Evolutionary conservation across 495 filamentous ascomycete species (phyloP), one percentile per base, ranked within the genome.

Genomic region (Hapsidospora chrysogenum): DNA sequence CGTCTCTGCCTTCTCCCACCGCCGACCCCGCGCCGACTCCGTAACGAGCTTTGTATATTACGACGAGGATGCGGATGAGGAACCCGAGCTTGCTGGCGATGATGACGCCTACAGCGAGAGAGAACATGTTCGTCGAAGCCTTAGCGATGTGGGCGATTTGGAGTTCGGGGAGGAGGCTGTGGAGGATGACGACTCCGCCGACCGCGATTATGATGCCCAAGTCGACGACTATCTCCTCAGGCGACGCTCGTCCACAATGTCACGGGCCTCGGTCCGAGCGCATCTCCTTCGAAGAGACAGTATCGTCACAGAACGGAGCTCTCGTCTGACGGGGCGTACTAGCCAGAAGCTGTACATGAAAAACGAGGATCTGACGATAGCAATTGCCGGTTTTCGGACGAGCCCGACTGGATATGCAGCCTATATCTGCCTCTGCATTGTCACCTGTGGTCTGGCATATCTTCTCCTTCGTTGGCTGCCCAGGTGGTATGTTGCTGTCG

Each of bases 311-410:
- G 68, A 71, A 41, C 54, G 55, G 3, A 76, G 74, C 40, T 64
- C 65, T n/a, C 63, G 64, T 45, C 65, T 64, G 17, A 68, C 64
- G 1, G 64, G 67, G 34, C 64, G 80, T 27, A 55, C 61, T 27
- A 87, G 68, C 44, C 89, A 99, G 47, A 95, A 92, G 54, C 68
- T 95, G 9, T 84, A 94, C 50, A 86, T 99, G 52, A 61, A 72
- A 20, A 89, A 80, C 22, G 89, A 99, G 57, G 89, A 99, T 51
- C 62, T 96, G 35, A 93, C 83, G 0, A 80, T 92, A 42, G 85
- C 84, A 29, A 76, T 96, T 46, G 78, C 89, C 14, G 89, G 89
- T 0, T 99, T 95, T 51, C 74, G 65, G 18, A 95, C 84, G 3
- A 82, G 72, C 37, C 42, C 52, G 7, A 22, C 71, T 20, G 85